Conservation (phyloP, 2,329 filamentous ascomycete species). For the Penicillium italicum region DNA sequence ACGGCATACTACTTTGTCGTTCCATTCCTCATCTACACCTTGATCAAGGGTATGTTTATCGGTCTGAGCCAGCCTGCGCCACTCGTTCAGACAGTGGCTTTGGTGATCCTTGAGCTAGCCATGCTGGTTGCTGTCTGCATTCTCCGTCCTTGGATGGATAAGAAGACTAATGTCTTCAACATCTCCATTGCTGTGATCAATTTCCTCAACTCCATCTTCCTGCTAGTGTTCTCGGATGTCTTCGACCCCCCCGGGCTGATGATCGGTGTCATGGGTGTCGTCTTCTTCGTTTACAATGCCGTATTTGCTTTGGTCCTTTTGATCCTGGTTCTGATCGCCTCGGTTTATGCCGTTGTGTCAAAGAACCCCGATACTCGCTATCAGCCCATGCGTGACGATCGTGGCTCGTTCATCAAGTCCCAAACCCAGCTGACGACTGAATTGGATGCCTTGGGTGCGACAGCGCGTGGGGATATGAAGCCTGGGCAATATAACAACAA, state of each 20-base stretch:
- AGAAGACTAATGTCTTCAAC: constrained; percentile 95
- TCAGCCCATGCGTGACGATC: constrained; percentile 93
- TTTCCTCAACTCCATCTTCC: constrained; percentile 84
- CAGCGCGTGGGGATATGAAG: constrained; percentile 76
- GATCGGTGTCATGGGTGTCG: constrained; percentile 80
- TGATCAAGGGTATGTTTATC: constrained; percentile 89
- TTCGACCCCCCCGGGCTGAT: constrained; percentile 82
- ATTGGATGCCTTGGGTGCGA: constrained; percentile 82
- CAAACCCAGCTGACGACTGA: constrained; percentile 83
- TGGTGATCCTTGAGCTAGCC: constrained; percentile 76
- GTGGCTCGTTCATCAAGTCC: constrained; percentile 96
- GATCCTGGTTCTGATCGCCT: constrained; percentile 74
- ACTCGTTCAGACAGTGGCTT: constrained; percentile 72
- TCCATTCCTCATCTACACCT: constrained; percentile 69
- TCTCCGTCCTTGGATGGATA: constrained; percentile 95
- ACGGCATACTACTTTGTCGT: constrained; percentile 95
- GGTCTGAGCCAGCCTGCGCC: constrained; percentile 70
- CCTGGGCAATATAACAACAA: constrained; percentile 53
- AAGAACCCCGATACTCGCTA: constrained; percentile 95
- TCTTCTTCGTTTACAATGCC: constrained; percentile 85
- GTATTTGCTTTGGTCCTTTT: constrained; percentile 77
- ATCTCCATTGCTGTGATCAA: constrained; percentile 87
- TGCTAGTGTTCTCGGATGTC: constrained; percentile 81
- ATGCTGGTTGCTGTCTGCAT: constrained; percentile 75
- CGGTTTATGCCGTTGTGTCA: constrained; percentile 74